A percentile compares a stretch with the other conserved stretches of the same genome.
phyloP scores from a whole-genome alignment of 140 eudicot species.

The Bidens hawaiensis region DNA sequence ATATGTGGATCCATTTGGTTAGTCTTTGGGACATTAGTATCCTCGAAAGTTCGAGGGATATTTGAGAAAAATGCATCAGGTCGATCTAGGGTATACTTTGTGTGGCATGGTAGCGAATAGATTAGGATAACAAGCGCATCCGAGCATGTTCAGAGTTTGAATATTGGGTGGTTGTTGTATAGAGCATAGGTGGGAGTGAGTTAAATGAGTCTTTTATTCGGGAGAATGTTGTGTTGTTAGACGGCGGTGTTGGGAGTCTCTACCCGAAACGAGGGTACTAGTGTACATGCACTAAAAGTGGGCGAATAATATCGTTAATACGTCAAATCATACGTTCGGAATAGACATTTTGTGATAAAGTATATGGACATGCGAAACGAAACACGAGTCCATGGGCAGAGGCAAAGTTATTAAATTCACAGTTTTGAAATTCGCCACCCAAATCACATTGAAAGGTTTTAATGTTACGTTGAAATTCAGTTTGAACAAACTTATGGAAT shows the following conservation, averaged over 20 bases:
- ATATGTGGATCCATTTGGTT: neutral
- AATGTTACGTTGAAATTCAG: neutral
- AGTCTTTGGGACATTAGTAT: neutral
- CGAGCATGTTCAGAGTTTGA: neutral
- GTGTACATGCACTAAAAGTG: neutral
- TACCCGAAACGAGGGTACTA: neutral
- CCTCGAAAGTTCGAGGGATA: neutral
- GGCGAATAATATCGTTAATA: neutral
- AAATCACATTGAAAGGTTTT: neutral
- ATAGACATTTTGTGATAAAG: neutral
- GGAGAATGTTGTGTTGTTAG: neutral
- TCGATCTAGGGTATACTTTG: neutral
- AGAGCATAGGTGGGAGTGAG: neutral
- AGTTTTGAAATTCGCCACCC: neutral
- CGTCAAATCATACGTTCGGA: neutral
- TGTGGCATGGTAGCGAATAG: neutral
- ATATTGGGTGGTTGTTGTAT: neutral
- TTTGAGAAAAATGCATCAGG: neutral
- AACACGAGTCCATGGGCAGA: neutral
- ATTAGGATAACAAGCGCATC: neutral
- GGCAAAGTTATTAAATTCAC: neutral
- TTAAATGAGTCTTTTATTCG: neutral
- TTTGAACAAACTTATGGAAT: neutral
- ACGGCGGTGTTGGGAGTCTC: neutral
- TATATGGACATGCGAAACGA: neutral